phyloP scores from a whole-genome alignment of 371 early-diverging fungal genomes.

The Choanephora cucurbitarum region DNA sequence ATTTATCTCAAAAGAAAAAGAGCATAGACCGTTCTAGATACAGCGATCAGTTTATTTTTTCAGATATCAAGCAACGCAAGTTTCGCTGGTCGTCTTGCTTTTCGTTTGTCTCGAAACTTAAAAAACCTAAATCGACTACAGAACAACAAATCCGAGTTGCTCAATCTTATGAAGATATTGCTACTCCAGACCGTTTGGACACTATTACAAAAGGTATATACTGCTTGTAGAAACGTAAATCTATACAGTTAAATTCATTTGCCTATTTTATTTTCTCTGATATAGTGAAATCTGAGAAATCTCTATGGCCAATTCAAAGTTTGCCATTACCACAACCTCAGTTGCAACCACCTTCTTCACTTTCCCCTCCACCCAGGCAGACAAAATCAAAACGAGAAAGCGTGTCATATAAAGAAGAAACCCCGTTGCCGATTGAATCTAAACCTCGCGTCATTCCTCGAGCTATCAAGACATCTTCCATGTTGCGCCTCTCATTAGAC shows the following conservation, averaged over 20 bases:
- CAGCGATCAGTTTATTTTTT: neutral
- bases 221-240: too few species aligned
- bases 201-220: neutral
- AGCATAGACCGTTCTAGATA: neutral
- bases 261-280: neutral
- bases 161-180: slow-evolving; percentile 17
- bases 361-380: slow-evolving; percentile 30
- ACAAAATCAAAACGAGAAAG: slow-evolving; percentile 20
- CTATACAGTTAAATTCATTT: too few species aligned
- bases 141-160: slow-evolving; percentile 15
- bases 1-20: neutral
- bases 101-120: slow-evolving; percentile 26
- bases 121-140: slow-evolving; percentile 10
- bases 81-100: slow-evolving; percentile 36
- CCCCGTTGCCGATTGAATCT: neutral
- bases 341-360: slow-evolving; percentile 15
- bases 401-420: neutral
- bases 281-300: neutral
- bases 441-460: slow-evolving; percentile 16
- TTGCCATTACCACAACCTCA: slow-evolving; percentile 4
- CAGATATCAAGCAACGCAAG: slow-evolving; percentile 17
- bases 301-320: neutral
- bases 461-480: slow-evolving; percentile 20
- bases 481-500: slow-evolving; percentile 39
- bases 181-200: neutral